Evolutionary conservation across 495 filamentous ascomycete species (phyloP).

Genomic region (Durotheca rogersii): DNA sequence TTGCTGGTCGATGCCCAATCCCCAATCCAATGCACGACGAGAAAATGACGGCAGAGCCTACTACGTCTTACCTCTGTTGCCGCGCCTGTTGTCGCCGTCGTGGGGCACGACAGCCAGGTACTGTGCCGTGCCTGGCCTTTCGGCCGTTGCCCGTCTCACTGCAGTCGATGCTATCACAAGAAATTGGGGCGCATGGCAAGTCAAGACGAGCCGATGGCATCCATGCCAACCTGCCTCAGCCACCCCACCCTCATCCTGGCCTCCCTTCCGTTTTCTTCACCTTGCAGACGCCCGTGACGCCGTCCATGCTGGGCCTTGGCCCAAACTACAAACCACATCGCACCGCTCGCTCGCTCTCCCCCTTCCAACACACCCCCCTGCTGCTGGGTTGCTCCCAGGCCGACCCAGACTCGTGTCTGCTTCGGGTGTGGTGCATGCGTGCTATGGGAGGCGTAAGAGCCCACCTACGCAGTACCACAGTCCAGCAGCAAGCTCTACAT

Average conservation of each 20-base stretch:
- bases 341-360: slow-evolving; percentile 19
- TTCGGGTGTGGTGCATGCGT: slow-evolving; percentile 17
- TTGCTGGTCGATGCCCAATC: slow-evolving; percentile 28
- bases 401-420: slow-evolving; percentile 19
- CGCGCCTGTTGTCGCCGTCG: no score
- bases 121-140: slow-evolving; percentile 1
- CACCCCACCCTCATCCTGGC: slow-evolving; percentile 23
- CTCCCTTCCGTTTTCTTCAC: slow-evolving; percentile 31
- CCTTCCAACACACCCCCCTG: slow-evolving; percentile 16
- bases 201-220: slow-evolving; percentile 20
- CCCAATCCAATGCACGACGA: slow-evolving; percentile 1
- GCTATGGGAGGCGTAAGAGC: slow-evolving; percentile 5
- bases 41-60: slow-evolving; percentile 1
- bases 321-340: slow-evolving; percentile 17
- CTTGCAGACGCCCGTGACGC: slow-evolving; percentile 32
- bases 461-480: neutral
- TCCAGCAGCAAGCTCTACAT: slow-evolving; percentile 28
- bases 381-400: no score
- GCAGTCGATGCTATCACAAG: slow-evolving; percentile 6
- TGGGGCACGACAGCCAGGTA: no score
- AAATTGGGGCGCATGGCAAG: slow-evolving; percentile 16
- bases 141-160: slow-evolving; percentile 18
- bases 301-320: slow-evolving; percentile 13
- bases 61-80: no score
- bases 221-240: slow-evolving; percentile 8